Evolutionary conservation across 2,329 filamentous ascomycete species (phyloP).

Genomic region (Akanthomyces dipterigenus): DNA sequence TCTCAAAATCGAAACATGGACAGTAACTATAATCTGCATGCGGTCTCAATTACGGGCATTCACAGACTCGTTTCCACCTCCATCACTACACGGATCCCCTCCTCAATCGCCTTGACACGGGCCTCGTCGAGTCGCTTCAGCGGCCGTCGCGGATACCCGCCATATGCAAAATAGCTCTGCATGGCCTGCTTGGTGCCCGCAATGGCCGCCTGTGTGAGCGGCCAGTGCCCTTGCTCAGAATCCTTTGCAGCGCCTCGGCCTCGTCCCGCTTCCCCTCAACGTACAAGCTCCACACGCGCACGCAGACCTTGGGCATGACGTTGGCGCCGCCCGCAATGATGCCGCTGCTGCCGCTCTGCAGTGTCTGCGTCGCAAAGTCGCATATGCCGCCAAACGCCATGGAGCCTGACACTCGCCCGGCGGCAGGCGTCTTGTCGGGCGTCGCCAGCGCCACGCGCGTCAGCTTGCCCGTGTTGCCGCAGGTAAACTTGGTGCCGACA

Average conservation of each 20-base stretch:
- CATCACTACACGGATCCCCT: slow-evolving; percentile 58
- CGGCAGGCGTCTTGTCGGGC: slow-evolving; percentile 59
- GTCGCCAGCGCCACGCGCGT: slow-evolving; percentile 71
- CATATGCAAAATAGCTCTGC: slow-evolving; percentile 75
- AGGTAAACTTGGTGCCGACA: slow-evolving; percentile 85
- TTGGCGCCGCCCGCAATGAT: slow-evolving; percentile 85
- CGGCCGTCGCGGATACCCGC: slow-evolving; percentile 66
- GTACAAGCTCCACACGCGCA: slow-evolving; percentile 72
- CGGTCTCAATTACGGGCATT: too few species aligned
- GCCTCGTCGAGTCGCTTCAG: slow-evolving; percentile 59
- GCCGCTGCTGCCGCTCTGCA: slow-evolving; percentile 70
- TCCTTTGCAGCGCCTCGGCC: slow-evolving; percentile 66
- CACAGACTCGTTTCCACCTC: slow-evolving; percentile 53
- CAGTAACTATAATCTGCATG: too few species aligned
- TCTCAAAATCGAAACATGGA: too few species aligned
- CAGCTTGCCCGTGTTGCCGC: slow-evolving; percentile 83
- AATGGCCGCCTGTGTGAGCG: slow-evolving; percentile 73
- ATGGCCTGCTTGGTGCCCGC: slow-evolving; percentile 82
- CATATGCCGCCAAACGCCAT: slow-evolving; percentile 85
- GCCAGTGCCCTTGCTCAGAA: slow-evolving; percentile 75
- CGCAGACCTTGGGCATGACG: slow-evolving; percentile 75
- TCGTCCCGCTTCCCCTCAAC: slow-evolving; percentile 66
- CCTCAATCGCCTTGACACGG: slow-evolving; percentile 43
- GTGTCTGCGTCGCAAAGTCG: slow-evolving; percentile 79
- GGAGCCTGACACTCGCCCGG: slow-evolving; percentile 54